Conservation (phyloP, 2,329 filamentous ascomycete species). For the Diaporthe ampelina region DNA sequence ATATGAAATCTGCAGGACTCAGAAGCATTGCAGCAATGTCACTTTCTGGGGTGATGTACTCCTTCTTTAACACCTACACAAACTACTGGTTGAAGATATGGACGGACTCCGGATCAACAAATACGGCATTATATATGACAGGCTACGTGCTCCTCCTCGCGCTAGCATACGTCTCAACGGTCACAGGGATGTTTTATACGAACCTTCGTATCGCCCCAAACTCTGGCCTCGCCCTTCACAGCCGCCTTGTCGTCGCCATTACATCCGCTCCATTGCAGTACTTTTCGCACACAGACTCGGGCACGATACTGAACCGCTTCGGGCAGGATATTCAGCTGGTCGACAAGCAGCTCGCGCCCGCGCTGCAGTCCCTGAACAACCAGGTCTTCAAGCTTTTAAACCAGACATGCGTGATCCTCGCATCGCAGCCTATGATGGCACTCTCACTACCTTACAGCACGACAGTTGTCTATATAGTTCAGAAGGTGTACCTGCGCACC, state of each 20-base stretch:
- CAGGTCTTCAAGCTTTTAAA: conserved; percentile 57
- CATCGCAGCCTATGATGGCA: conserved; percentile 60
- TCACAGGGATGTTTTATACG: conserved; percentile 49
- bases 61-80: conserved; percentile 54
- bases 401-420: conserved; percentile 61
- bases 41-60: conserved; percentile 45
- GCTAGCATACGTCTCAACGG: conserved; percentile 55
- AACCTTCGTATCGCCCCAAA: conserved; percentile 52
- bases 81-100: conserved; percentile 57
- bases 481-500: conserved; percentile 67
- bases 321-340: conserved; percentile 60
- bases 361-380: conserved; percentile 50
- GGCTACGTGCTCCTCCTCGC: conserved; percentile 54
- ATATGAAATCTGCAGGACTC: conserved; percentile 48
- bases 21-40: conserved; percentile 48
- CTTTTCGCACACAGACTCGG: conserved; percentile 57
- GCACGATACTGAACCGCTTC: conserved; percentile 60
- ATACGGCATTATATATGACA: conserved; percentile 50
- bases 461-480: conserved; percentile 59
- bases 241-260: conserved; percentile 50
- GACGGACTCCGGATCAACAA: conserved; percentile 49
- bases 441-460: conserved; percentile 61
- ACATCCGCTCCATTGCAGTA: conserved; percentile 56
- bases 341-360: conserved; percentile 57
- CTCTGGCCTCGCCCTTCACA: conserved; percentile 53